Conservation (phyloP, 148 eudicot species). For the Linanthus parryae region DNA sequence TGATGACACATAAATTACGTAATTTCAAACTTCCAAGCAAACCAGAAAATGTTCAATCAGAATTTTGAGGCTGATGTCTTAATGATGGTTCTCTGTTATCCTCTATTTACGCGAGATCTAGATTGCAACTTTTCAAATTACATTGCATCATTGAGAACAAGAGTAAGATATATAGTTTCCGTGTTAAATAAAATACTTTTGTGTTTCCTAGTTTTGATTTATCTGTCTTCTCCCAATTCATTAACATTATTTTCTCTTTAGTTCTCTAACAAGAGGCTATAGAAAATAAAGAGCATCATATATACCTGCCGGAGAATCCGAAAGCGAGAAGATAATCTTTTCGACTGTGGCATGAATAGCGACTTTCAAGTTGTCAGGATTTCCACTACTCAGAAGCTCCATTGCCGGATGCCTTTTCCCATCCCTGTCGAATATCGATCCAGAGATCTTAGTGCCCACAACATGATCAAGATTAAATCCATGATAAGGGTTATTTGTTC, state of each 20-base stretch:
- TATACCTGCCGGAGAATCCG: constrained; percentile 1
- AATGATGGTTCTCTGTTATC: too few relatives aligned
- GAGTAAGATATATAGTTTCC: too few relatives aligned
- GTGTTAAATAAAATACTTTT: neutral
- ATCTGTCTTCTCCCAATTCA: neutral
- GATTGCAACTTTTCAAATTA: too few relatives aligned
- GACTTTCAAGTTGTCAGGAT: constrained; percentile 5
- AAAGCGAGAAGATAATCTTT: constrained; percentile 5
- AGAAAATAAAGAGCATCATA: too few relatives aligned
- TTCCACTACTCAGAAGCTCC: constrained; percentile 13
- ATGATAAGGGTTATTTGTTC: constrained; percentile 2
- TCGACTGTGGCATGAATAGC: constrained; percentile 13
- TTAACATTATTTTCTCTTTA: too few relatives aligned
- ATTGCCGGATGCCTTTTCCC: constrained; percentile 17
- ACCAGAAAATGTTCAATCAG: too few relatives aligned
- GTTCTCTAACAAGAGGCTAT: too few relatives aligned
- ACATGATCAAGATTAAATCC: constrained; percentile 12
- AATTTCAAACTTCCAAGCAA: too few relatives aligned
- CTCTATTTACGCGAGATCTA: too few relatives aligned
- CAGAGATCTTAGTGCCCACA: constrained; percentile 4
- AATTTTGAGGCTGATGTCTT: too few relatives aligned
- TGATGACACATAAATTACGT: too few relatives aligned
- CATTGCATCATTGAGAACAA: too few relatives aligned
- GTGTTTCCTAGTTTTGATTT: neutral
- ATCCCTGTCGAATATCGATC: constrained; percentile 4